Percentiles rank a stretch among this genome's conserved stretches.
These are phyloP conservation scores for Zancudomyces culisetae DNA, from an alignment of 371 early-diverging fungal species.

Conservation along the genomic window DNA sequence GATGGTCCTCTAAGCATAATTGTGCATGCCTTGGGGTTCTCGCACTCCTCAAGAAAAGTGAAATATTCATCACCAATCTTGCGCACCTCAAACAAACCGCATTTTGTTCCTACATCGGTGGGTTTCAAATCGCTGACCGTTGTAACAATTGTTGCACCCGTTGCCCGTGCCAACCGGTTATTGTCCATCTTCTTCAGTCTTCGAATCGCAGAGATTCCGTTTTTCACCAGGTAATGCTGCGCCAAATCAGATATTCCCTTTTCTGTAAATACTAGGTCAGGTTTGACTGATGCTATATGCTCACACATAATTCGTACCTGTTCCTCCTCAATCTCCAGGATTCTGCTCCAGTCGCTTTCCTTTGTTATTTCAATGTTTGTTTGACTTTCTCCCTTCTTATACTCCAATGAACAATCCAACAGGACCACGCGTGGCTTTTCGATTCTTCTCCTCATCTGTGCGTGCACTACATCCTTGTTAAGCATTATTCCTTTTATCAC, in stretches of 20 bases:
- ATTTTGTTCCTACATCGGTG: constrained; percentile 83
- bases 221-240: constrained; percentile 93
- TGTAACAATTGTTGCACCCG: constrained; percentile 95
- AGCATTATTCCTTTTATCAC: constrained; percentile 98
- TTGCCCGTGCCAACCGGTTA: constrained; percentile 95
- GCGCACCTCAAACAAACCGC: constrained; percentile 89
- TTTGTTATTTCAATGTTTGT: constrained; percentile 97
- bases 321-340: constrained; percentile 98
- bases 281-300: constrained; percentile 87
- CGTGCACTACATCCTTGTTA: constrained; percentile 99
- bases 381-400: constrained; percentile 99
- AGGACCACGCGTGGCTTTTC: constrained; percentile 96
- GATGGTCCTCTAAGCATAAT: constrained; percentile 96
- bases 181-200: constrained; percentile 98
- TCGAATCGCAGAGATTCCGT: constrained; percentile 96
- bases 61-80: constrained; percentile 99
- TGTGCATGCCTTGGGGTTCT: constrained; percentile 97
- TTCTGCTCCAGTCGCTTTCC: constrained; percentile 89
- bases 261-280: constrained; percentile 98
- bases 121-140: constrained; percentile 93
- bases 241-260: constrained; percentile 98
- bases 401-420: constrained; percentile 98
- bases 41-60: constrained; percentile 85
- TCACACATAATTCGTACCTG: constrained; percentile 95
- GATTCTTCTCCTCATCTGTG: constrained; percentile 97